A percentile compares a stretch with the other conserved stretches of the same genome.
Conservation (phyloP, 805 yeast genomes). For the Lachancea mirantina region DNA sequence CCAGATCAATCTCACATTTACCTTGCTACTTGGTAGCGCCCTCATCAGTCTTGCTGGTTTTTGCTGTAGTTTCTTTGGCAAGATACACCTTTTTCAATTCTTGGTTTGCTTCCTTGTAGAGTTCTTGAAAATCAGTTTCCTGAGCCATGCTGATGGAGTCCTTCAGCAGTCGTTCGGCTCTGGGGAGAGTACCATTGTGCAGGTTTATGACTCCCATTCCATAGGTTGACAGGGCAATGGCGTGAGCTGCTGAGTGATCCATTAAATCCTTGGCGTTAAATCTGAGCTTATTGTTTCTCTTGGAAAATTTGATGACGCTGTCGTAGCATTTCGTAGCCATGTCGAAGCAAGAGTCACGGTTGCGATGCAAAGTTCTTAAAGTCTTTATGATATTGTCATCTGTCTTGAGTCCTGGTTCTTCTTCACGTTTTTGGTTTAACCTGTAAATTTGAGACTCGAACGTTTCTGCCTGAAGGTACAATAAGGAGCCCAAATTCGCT, state of each 20-base stretch:
- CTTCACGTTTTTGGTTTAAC: conserved; percentile 24
- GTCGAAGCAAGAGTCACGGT: conserved; percentile 26
- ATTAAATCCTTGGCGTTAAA: conserved; percentile 32
- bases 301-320: conserved; percentile 37
- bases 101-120: conserved; percentile 55
- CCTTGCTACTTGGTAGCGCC: not conserved
- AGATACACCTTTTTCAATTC: conserved; percentile 51
- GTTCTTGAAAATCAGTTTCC: conserved; percentile 55
- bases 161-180: conserved; percentile 54
- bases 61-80: conserved; percentile 12
- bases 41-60: not conserved
- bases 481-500: conserved; percentile 62
- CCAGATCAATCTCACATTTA: no score
- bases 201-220: conserved; percentile 75
- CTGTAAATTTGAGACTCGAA: conserved; percentile 42
- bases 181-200: conserved; percentile 48
- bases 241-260: conserved; percentile 46
- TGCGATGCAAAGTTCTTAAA: conserved; percentile 20
- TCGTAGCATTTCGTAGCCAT: conserved; percentile 37
- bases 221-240: conserved; percentile 73
- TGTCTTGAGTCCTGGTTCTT: conserved; percentile 15
- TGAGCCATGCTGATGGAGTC: conserved; percentile 68
- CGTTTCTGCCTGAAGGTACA: conserved; percentile 60
- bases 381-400: conserved; percentile 22
- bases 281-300: conserved; percentile 28